phyloP scores from a whole-genome alignment of 805 yeast genomes.

The Crinitomyces ghanaensis region DNA sequence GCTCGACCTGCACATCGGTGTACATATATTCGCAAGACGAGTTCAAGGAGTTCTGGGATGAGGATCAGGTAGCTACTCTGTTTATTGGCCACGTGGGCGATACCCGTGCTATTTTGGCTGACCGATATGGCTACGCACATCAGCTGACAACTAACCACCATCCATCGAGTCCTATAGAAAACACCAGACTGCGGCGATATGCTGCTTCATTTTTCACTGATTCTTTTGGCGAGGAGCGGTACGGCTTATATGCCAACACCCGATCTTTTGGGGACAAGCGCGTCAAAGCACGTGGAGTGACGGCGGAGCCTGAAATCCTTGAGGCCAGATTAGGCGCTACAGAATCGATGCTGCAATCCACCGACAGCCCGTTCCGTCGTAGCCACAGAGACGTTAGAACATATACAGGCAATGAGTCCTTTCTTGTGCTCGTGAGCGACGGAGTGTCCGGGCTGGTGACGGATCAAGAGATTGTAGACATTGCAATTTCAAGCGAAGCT shows the following conservation, averaged over 20 bases:
- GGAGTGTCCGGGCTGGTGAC: conserved; percentile 73
- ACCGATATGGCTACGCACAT: conserved; percentile 66
- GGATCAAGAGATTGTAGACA: conserved; percentile 87
- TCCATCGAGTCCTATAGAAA: conserved; percentile 73
- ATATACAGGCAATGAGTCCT: conserved; percentile 79
- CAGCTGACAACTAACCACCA: conserved; percentile 74
- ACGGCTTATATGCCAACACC: conserved; percentile 76
- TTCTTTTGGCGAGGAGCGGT: conserved; percentile 87
- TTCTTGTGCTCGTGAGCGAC: conserved; percentile 71
- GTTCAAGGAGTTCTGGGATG: conserved; percentile 40
- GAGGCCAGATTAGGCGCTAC: conserved; percentile 57
- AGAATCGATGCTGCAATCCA: conserved; percentile 3
- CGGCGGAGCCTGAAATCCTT: conserved; percentile 84
- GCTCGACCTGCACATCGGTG: conserved; percentile 66
- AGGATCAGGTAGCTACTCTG: conserved; percentile 53
- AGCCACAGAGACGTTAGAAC: conserved; percentile 22
- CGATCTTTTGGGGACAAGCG: conserved; percentile 83
- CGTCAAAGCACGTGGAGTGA: conserved; percentile 73
- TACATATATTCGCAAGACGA: conserved; percentile 39
- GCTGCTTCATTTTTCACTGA: conserved; percentile 61
- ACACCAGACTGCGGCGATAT: conserved; percentile 54
- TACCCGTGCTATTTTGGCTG: conserved; percentile 78
- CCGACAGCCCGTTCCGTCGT: conserved; percentile 3
- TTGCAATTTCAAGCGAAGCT: conserved; percentile 55
- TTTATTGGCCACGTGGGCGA: conserved; percentile 90